Evolutionary conservation across 331 rosid genomes (phyloP).

Genomic region (Malus hybrid): DNA sequence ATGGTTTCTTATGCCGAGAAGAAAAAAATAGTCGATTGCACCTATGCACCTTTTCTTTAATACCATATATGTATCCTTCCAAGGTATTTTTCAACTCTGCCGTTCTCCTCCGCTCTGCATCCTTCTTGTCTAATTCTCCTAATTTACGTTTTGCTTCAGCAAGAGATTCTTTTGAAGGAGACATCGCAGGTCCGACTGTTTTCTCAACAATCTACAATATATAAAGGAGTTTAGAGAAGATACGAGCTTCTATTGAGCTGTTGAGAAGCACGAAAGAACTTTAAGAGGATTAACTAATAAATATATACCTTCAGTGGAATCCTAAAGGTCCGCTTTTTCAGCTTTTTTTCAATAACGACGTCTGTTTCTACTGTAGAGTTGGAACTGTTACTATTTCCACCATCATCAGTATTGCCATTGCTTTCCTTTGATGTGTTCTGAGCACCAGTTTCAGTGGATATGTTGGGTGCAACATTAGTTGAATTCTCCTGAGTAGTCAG

Average conservation of each 20-base stretch:
- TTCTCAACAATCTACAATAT: conserved; percentile 59
- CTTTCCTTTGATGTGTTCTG: conserved; percentile 49
- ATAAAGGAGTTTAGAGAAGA: neutral
- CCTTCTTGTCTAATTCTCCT: conserved; percentile 75
- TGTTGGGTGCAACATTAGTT: conserved; percentile 46
- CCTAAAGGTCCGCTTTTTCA: conserved; percentile 81
- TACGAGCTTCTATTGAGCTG: neutral
- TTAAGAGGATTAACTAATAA: neutral
- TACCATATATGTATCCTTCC: conserved; percentile 83
- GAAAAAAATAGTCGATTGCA: neutral
- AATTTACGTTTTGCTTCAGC: conserved; percentile 65
- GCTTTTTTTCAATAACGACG: conserved; percentile 57
- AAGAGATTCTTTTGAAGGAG: conserved; percentile 63
- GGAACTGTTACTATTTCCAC: conserved; percentile 31
- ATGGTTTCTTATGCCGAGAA: neutral
- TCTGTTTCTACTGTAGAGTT: conserved; percentile 43
- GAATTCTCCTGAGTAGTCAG: conserved; percentile 64
- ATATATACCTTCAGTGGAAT: conserved; percentile 70
- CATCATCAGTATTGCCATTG: conserved; percentile 52
- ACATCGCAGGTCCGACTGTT: conserved; percentile 48
- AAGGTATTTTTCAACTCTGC: conserved; percentile 86
- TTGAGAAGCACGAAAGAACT: neutral
- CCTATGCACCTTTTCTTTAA: conserved; percentile 80
- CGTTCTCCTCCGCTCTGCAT: conserved; percentile 83
- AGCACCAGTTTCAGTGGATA: conserved; percentile 49